These are phyloP conservation scores for Scenedesmus sp. DNA, from an alignment of 163 green algal species.

Conservation along the genomic window DNA sequence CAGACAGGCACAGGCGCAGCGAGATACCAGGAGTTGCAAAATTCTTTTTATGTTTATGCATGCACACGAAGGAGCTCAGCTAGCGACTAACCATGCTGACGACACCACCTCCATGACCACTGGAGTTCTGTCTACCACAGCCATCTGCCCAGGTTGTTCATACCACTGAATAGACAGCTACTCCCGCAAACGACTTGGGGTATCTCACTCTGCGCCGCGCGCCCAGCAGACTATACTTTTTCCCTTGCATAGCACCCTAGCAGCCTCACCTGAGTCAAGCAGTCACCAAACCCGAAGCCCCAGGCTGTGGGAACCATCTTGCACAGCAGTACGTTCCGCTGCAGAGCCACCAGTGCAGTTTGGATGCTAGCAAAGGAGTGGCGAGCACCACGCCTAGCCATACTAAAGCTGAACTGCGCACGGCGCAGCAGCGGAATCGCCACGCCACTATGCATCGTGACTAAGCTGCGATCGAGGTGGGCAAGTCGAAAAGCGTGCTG, in stretches of 20 bases:
- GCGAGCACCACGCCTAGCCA: constrained; percentile 21
- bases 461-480: not conserved
- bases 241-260: not conserved
- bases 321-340: constrained; percentile 42
- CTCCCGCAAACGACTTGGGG: not conserved
- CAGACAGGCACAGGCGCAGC: too few relatives aligned
- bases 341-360: constrained; percentile 24
- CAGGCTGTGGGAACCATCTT: constrained; percentile 57
- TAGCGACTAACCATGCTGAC: not conserved
- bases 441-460: not conserved
- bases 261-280: constrained; percentile 38
- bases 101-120: not conserved
- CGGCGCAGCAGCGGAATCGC: not conserved
- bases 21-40: not conserved
- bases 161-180: not conserved
- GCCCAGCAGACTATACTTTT: not conserved
- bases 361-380: not conserved
- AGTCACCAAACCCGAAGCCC: constrained; percentile 49
- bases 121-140: not conserved
- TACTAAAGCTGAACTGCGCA: constrained; percentile 29
- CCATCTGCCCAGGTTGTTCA: not conserved
- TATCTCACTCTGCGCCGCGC: not conserved
- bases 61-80: not conserved
- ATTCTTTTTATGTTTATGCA: not conserved
- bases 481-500: not conserved